A percentile compares a stretch with the other conserved stretches of the same genome.
Evolutionary conservation across 2,329 filamentous ascomycete genomes (phyloP).

Genomic region (Alternaria viburni): DNA sequence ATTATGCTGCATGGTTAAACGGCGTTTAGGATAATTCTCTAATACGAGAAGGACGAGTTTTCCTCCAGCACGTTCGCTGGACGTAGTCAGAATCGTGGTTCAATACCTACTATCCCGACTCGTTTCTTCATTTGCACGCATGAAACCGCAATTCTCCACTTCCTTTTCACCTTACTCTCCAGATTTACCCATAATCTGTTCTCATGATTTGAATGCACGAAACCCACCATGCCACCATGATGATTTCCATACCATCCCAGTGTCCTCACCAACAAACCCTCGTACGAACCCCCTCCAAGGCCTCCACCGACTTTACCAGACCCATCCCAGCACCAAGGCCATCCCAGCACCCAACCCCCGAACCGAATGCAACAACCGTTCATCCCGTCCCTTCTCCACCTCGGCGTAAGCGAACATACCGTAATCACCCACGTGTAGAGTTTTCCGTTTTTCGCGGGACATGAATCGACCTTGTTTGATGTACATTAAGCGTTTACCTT

Average conservation of each 20-base stretch:
- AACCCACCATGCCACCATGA: background rate
- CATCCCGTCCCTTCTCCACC: background rate
- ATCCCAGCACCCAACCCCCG: background rate
- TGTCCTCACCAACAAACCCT: background rate
- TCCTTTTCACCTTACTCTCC: background rate
- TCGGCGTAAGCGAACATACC: background rate
- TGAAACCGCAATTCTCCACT: background rate
- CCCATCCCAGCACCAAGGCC: background rate
- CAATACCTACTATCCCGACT: background rate
- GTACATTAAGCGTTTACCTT: background rate
- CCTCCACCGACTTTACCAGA: background rate
- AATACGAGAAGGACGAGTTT: background rate
- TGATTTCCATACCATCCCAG: background rate
- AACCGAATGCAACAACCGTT: background rate
- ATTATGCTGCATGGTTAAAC: background rate
- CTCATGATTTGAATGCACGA: background rate
- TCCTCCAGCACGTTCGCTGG: background rate
- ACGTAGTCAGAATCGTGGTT: background rate
- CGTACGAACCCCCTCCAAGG: background rate
- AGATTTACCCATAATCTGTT: background rate
- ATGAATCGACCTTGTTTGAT: constrained; percentile 1
- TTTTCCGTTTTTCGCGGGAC: background rate
- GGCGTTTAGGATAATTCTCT: background rate
- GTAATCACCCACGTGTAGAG: background rate
- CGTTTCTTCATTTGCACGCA: background rate